Evolutionary conservation across 352 stramenopile species (phyloP).

Genomic region (Phytopythium boreale): DNA sequence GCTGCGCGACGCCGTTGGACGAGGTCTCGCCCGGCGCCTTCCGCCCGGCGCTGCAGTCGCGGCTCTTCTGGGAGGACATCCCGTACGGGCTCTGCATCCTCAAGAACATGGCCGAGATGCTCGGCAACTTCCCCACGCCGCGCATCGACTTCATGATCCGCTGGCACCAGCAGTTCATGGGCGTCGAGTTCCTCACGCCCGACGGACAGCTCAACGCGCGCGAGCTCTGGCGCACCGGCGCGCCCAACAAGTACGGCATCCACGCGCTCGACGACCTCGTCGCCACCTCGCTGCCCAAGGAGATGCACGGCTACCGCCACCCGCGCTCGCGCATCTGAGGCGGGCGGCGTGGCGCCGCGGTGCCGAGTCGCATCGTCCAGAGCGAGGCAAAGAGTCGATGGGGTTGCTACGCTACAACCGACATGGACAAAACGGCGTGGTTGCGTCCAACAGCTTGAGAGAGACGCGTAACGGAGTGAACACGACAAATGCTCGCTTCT

Average conservation of each 20-base stretch:
- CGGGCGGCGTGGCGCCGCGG: no score
- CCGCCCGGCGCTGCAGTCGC: conserved; percentile 80
- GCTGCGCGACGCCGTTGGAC: conserved; percentile 85
- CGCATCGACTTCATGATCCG: conserved; percentile 93
- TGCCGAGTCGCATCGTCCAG: no score
- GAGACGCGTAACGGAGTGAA: not conserved
- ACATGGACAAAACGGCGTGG: not conserved
- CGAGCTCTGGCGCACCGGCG: conserved; percentile 85
- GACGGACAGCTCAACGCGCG: conserved; percentile 89
- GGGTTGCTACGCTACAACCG: conserved; percentile 1
- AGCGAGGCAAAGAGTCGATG: conserved; percentile 4
- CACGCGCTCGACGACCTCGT: conserved; percentile 89
- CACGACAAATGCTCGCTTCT: not conserved
- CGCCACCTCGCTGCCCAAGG: conserved; percentile 82
- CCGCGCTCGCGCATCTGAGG: conserved; percentile 75
- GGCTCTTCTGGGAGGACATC: conserved; percentile 93
- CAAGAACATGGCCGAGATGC: conserved; percentile 92
- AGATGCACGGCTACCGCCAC: conserved; percentile 88
- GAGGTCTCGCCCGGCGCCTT: conserved; percentile 75
- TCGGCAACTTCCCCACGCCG: conserved; percentile 91
- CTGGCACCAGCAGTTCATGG: conserved; percentile 93
- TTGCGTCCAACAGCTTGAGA: not conserved
- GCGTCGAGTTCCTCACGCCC: conserved; percentile 77
- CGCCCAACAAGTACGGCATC: conserved; percentile 91
- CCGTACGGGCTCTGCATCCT: conserved; percentile 92